A percentile compares a stretch with the other conserved stretches of the same genome.
These are phyloP conservation scores for Ophiosphaerella korrae DNA, from an alignment of 2,329 filamentous ascomycete species.

Conservation along the genomic window DNA sequence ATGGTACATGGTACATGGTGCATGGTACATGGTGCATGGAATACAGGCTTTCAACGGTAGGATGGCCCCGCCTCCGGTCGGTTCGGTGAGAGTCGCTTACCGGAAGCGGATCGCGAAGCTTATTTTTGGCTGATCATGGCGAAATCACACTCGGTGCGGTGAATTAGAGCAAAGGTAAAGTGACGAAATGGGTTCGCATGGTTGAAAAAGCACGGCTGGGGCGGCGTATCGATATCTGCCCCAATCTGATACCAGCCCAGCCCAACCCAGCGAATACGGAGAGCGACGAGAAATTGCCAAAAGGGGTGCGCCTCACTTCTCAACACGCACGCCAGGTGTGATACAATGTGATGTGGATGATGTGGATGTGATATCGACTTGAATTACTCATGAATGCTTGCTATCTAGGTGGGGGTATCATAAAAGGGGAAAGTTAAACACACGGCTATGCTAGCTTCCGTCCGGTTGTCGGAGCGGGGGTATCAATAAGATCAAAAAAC, in stretches of 20 bases:
- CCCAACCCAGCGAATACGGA: background rate
- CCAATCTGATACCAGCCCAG: constrained; percentile 1
- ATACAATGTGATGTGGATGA: constrained; percentile 12
- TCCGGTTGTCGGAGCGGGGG: constrained; percentile 29
- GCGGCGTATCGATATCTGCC: constrained; percentile 6
- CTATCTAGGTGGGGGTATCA: constrained; percentile 32
- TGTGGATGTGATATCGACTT: background rate
- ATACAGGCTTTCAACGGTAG: constrained; percentile 16
- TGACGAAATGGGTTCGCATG: constrained; percentile 5
- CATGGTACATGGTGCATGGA: constrained; percentile 7
- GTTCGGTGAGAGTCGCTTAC: constrained; percentile 18
- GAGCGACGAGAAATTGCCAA: constrained; percentile 7
- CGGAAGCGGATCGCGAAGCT: constrained; percentile 22
- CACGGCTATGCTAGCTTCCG: constrained; percentile 26
- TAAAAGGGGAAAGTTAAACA: constrained; percentile 33
- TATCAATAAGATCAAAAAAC: constrained; percentile 23
- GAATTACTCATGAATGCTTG: constrained; percentile 6
- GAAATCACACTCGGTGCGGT: constrained; percentile 9
- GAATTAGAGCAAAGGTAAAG: constrained; percentile 9
- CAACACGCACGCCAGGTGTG: constrained; percentile 26
- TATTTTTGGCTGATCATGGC: constrained; percentile 23
- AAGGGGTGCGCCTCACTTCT: constrained; percentile 24
- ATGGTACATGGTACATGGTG: constrained; percentile 7
- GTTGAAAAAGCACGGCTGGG: constrained; percentile 1
- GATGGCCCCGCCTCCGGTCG: constrained; percentile 4